phyloP scores from a whole-genome alignment of 805 yeast genomes.

The Yamadazyma laniorum region DNA sequence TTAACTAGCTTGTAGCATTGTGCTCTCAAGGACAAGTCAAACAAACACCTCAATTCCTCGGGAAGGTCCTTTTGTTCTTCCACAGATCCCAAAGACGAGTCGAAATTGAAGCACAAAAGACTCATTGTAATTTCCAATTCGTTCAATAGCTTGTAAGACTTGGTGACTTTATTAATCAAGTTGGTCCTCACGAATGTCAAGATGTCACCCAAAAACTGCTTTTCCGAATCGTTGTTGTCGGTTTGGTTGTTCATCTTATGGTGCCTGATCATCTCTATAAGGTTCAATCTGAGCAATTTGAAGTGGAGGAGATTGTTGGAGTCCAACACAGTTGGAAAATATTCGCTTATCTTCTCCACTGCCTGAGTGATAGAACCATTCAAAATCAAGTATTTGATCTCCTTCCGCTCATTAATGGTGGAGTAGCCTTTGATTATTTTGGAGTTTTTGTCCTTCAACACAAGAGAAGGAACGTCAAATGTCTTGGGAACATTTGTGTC shows the following conservation, averaged over 20 bases:
- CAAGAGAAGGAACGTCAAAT: background rate
- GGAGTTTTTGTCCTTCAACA: constrained; percentile 5
- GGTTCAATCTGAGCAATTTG: constrained; percentile 64
- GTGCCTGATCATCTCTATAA: constrained; percentile 77
- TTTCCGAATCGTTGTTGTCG: constrained; percentile 18
- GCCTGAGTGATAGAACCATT: constrained; percentile 62
- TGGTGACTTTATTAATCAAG: constrained; percentile 59
- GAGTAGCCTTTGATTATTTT: constrained; percentile 36
- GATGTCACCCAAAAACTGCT: constrained; percentile 53
- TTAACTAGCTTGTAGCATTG: constrained; percentile 73
- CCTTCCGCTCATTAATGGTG: constrained; percentile 51
- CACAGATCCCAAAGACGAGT: constrained; percentile 26
- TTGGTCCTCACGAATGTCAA: constrained; percentile 61
- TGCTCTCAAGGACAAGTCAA: constrained; percentile 58
- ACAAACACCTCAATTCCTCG: constrained; percentile 49
- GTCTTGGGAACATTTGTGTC: constrained; percentile 2
- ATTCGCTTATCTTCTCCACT: constrained; percentile 52
- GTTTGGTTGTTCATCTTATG: constrained; percentile 27
- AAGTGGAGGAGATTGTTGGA: constrained; percentile 65
- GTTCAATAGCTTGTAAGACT: constrained; percentile 56
- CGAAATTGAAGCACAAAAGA: constrained; percentile 54
- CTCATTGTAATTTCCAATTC: constrained; percentile 86
- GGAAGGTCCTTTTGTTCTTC: constrained; percentile 49
- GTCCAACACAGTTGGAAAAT: constrained; percentile 66
- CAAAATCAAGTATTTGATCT: constrained; percentile 52